Evolutionary conservation across 768 basidiomycete genomes (phyloP).

Genomic region (Kockovaella imperatae): DNA sequence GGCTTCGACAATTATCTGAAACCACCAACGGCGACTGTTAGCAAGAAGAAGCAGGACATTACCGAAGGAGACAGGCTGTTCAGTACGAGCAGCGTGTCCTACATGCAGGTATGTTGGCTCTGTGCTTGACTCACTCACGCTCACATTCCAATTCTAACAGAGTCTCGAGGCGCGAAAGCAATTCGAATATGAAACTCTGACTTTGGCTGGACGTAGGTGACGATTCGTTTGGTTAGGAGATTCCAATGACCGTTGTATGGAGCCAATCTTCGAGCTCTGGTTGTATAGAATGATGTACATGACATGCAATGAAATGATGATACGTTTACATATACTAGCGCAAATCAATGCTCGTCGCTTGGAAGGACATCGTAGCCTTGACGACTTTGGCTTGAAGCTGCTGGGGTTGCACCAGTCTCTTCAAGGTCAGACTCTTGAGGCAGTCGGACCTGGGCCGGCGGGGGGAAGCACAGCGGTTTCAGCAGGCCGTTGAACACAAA

Average conservation of each 20-base stretch:
- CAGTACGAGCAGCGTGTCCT: constrained; percentile 43
- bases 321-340: too few species aligned
- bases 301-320: too few species aligned
- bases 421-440: constrained; percentile 64
- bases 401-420: constrained; percentile 74
- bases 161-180: too few species aligned
- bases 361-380: constrained; percentile 71
- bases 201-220: too few species aligned
- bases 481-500: constrained; percentile 89
- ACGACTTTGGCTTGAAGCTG: constrained; percentile 59
- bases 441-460: constrained; percentile 47
- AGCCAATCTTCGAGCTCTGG: too few species aligned
- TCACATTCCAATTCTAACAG: too few species aligned
- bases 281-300: too few species aligned
- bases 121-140: too few species aligned
- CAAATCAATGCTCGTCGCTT: too few species aligned
- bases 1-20: constrained; percentile 47
- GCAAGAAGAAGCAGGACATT: constrained; percentile 29
- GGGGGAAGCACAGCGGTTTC: constrained; percentile 57
- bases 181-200: too few species aligned
- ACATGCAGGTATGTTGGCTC: constrained; percentile 28
- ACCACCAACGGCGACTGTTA: constrained; percentile 24
- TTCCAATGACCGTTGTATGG: too few species aligned
- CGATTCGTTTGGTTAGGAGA: too few species aligned
- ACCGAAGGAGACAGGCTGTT: constrained; percentile 44